Evolutionary conservation across 1,284 basidiomycete species (phyloP).

Genomic region (Sporisorium sorghi): DNA sequence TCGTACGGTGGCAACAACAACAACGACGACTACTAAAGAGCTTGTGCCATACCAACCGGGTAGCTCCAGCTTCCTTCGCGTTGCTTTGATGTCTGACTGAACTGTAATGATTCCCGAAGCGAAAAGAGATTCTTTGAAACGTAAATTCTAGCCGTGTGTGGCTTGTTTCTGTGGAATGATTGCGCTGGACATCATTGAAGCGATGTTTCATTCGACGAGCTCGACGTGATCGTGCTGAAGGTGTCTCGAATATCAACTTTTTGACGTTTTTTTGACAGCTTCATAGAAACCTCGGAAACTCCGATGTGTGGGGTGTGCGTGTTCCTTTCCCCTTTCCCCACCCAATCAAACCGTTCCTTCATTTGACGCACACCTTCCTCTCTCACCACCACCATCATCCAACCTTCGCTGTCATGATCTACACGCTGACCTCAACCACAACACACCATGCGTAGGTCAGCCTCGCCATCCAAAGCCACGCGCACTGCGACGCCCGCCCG

Average conservation of each 20-base stretch:
- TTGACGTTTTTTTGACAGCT: not conserved
- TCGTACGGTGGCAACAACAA: constrained; percentile 18
- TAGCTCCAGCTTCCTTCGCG: not conserved
- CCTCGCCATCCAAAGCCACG: constrained; percentile 31
- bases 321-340: not conserved
- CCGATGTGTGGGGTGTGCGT: constrained; percentile 2
- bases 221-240: not conserved
- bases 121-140: not conserved
- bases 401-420: not conserved
- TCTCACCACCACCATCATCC: constrained; percentile 4
- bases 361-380: not conserved
- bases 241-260: not conserved
- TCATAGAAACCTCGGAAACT: not conserved
- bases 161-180: not conserved
- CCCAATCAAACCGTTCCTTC: not conserved
- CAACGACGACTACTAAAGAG: constrained; percentile 25
- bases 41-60: not conserved
- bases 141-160: not conserved
- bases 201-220: not conserved
- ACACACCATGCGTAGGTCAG: constrained; percentile 32
- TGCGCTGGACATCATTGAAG: not conserved
- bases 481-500: not conserved
- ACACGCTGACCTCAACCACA: not conserved
- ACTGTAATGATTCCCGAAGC: no score
- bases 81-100: constrained; percentile 8